These are phyloP conservation scores for Fraxinus paxiana DNA, from an alignment of 305 asterid species.

Conservation along the genomic window DNA sequence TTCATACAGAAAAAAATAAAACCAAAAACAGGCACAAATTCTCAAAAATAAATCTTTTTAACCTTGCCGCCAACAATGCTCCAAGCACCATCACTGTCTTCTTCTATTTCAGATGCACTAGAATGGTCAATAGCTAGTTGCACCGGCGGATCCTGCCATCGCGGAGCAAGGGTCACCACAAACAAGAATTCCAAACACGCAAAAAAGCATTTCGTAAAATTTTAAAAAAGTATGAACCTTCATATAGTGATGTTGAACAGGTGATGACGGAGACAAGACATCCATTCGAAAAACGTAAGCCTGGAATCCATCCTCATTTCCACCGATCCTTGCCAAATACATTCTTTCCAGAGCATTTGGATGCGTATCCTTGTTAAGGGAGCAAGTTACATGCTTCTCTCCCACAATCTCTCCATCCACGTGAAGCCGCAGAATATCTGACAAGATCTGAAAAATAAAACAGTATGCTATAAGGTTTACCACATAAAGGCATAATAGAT, in stretches of 20 bases:
- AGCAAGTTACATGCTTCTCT: constrained; percentile 47
- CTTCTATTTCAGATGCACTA: constrained; percentile 66
- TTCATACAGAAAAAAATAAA: not conserved
- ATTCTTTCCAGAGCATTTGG: constrained; percentile 36
- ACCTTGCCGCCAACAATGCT: constrained; percentile 94
- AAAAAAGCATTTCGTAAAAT: not conserved
- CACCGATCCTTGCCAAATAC: constrained; percentile 45
- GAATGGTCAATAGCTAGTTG: constrained; percentile 58
- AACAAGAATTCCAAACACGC: constrained; percentile 2
- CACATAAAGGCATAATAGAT: constrained; percentile 19
- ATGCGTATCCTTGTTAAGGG: constrained; percentile 29
- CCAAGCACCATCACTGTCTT: constrained; percentile 79
- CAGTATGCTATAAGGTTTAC: constrained; percentile 18
- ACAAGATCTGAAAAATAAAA: constrained; percentile 46
- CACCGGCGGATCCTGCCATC: constrained; percentile 65
- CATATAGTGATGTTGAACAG: constrained; percentile 39
- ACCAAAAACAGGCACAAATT: not conserved
- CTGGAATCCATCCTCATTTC: constrained; percentile 38
- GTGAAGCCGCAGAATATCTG: constrained; percentile 49
- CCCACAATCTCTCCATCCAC: constrained; percentile 64
- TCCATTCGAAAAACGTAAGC: constrained; percentile 55
- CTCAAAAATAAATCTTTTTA: constrained; percentile 14
- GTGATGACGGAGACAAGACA: constrained; percentile 33
- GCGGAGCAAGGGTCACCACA: constrained; percentile 23
- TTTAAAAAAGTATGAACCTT: constrained; percentile 38